Conservation (phyloP, 2,329 filamentous ascomycete species). For the Bipolaris gigantea region DNA sequence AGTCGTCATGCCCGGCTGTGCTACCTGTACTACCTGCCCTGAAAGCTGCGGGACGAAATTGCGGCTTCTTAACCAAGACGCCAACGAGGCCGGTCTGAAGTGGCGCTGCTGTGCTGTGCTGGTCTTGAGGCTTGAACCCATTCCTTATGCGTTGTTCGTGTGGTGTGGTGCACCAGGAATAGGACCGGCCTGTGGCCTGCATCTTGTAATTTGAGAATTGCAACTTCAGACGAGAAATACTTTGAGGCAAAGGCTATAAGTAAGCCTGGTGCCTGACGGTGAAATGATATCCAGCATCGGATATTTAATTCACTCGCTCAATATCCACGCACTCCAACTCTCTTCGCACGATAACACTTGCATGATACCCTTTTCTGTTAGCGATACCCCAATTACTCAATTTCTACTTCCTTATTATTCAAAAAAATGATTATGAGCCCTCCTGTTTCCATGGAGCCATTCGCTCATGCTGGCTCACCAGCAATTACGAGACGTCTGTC, state of each 20-base stretch:
- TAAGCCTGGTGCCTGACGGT: conserved; percentile 14
- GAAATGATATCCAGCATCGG: conserved; percentile 5
- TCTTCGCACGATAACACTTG: conserved; percentile 1
- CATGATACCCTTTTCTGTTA: neutral
- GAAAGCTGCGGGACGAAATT: neutral
- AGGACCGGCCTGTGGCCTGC: conserved; percentile 11
- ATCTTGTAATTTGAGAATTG: neutral
- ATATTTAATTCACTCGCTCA: conserved; percentile 12
- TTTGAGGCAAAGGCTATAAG: conserved; percentile 16
- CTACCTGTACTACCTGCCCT: neutral
- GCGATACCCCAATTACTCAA: neutral
- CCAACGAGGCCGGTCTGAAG: conserved; percentile 1
- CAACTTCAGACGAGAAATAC: conserved; percentile 2
- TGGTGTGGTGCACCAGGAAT: conserved; percentile 4
- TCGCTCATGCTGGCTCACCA: conserved; percentile 4
- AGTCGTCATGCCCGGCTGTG: conserved; percentile 28
- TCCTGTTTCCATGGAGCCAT: conserved; percentile 6
- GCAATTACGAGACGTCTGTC: conserved; percentile 10
- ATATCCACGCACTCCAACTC: neutral
- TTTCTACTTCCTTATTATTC: neutral
- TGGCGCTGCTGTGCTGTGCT: conserved; percentile 9
- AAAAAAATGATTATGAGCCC: conserved; percentile 19
- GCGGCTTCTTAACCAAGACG: conserved; percentile 3
- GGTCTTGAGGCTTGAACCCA: conserved; percentile 15
- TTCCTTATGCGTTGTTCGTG: conserved; percentile 11